Conservation (phyloP, 1,284 basidiomycete genomes). For the Crepidotus sp. region DNA sequence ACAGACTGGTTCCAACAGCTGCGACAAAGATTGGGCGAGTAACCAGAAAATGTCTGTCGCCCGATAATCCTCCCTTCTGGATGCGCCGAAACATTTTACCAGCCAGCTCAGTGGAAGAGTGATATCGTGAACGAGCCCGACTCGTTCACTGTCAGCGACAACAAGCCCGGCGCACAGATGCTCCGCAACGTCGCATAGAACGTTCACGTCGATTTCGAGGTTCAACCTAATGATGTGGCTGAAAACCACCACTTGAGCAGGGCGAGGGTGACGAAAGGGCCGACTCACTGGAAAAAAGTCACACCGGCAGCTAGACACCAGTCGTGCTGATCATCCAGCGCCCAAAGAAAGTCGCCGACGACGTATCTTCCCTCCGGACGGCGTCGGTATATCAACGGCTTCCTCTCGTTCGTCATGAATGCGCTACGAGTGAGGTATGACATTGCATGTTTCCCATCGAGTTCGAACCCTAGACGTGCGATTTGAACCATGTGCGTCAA, state of each 20-base stretch:
- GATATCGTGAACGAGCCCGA: slow-evolving; percentile 30
- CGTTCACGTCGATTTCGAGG: slow-evolving; percentile 29
- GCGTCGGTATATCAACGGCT: slow-evolving; percentile 14
- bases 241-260: neutral
- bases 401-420: slow-evolving; percentile 4
- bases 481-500: slow-evolving; percentile 7
- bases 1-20: slow-evolving; percentile 27
- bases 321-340: slow-evolving; percentile 19
- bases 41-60: slow-evolving; percentile 20
- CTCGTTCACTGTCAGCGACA: slow-evolving; percentile 24
- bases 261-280: neutral
- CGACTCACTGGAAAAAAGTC: slow-evolving; percentile 25
- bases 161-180: slow-evolving; percentile 30
- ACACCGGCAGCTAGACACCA: slow-evolving; percentile 21
- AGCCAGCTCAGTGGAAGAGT: slow-evolving; percentile 44
- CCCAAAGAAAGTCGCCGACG: slow-evolving; percentile 29
- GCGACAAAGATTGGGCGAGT: slow-evolving; percentile 22
- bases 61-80: slow-evolving; percentile 10
- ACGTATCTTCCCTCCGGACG: slow-evolving; percentile 22
- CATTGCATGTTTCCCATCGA: slow-evolving; percentile 11
- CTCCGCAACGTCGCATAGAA: slow-evolving; percentile 41
- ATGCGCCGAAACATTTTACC: slow-evolving; percentile 10
- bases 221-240: slow-evolving; percentile 34
- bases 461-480: slow-evolving; percentile 8
- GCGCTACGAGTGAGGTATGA: slow-evolving; percentile 1